Base-by-base conservation (phyloP, 208 protist species). In the Herpetomonas tarakana region DNA sequence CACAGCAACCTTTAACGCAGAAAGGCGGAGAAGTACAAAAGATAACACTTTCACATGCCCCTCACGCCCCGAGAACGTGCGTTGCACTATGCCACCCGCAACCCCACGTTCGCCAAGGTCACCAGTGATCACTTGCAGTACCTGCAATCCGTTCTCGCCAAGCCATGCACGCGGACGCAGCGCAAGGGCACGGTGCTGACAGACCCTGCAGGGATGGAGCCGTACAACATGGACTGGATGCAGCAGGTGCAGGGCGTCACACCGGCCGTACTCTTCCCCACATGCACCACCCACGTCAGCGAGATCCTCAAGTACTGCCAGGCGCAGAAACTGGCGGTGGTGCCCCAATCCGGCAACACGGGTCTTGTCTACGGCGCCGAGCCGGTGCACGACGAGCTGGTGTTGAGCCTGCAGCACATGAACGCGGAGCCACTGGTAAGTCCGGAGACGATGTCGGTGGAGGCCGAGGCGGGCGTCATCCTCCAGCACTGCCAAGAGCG, bases 341-440 rank as follows among this genome's bases (percentile, higher is more conserved):
- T 98, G 27, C 94, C 96, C n/a, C 96, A 98, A 71, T 89, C 95
- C 30, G 98, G 98, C 24, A 99, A 99, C 74, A 99, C 98, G 0
- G 96, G 98, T 3, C 83, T 99, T 2, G 98, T 99, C 0, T 97
- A 97, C 62, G 96, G 96, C 2, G 74, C 71, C 19, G 80, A 88
- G 39, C 88, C 92, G 11, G 67, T 97, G 25, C 53, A 75, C 31
- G 94, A 98, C 69, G 97, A 99, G 65, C 61, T 98, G 21, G 86
- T 98, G 9, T 57, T 99, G 4, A 95, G 87, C 52, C 71, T 89
- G 21, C 51, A 58, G 27, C 63, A 72, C 35, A 98, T 98, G 94
- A 98, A 97, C 75, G 83, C 89, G n/a, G 75, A 84, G 39, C 68
- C 87, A 41, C 22, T 76, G 18, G 79, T 97, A 45, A 77, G 85